Base-by-base conservation (phyloP, 192 early-diverging fungal genomes). In the Dimargaris cristalligena region DNA sequence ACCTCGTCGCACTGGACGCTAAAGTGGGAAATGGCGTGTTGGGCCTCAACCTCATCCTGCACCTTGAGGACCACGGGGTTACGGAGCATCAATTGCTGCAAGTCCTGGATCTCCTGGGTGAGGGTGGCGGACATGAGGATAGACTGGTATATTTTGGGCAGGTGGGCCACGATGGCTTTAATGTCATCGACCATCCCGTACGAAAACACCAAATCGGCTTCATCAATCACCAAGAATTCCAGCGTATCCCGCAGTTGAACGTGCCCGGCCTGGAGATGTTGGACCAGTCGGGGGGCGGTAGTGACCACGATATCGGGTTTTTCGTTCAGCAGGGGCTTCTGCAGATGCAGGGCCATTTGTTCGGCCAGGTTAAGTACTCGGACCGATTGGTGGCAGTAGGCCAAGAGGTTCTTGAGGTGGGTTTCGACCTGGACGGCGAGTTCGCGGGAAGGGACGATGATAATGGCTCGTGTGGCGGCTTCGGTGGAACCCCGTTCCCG, bases 101-200 rank as follows among this genome's bases (percentile, higher is more conserved):
- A 74, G 6, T 80, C 67, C 61, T 92, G 82, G 29, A 97, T 87
- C 68, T 93, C 90, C 71, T 87, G 64, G 49, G 83, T 87, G 56
- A 98, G 70, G 0, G 94, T 98, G 4, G 94, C 94, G 32, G 85
- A 88, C 79, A 95, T 86, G n/a, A 98, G 77, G 69, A 89, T 88
- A 55, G 83, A 85, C 70, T 95, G 92, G 71, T 86, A 84, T 48
- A 92, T 88, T 70, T 88, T 85, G 48, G 92, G 91, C 60, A 91
- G 65, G 50, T 78, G 76, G 13, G 74, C 65, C 38, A 91, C 62
- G 20, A 96, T 74, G 31, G 83, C 79, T 49, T 79, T 75, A 33
- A 99, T 67, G 65, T 99, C 95, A 35, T 87, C 83, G 62, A 90
- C 86, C 61, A 94, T 89, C 20, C 93, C 95, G 71, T 90, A 99